Conservation (phyloP, 176 grass and related monocot species). For the Oryza rufipogon region DNA sequence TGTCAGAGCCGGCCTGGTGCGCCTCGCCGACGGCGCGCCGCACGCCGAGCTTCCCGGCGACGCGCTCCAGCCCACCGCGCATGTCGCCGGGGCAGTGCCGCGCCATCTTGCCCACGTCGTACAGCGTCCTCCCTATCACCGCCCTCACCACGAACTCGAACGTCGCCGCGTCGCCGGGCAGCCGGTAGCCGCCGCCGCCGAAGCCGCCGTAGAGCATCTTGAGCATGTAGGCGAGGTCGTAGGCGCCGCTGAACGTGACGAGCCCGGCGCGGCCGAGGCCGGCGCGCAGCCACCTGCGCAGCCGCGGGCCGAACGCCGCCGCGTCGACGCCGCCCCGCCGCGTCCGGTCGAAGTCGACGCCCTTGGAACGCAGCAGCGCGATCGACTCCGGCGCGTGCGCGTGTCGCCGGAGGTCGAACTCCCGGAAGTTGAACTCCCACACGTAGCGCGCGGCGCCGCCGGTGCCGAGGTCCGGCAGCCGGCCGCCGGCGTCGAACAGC, state of each 20-base stretch:
- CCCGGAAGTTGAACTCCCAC: conserved; percentile 56
- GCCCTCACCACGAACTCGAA: conserved; percentile 4
- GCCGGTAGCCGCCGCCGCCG: not conserved
- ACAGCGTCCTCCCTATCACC: not conserved
- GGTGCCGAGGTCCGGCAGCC: conserved; percentile 1
- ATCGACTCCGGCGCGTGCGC: conserved; percentile 35
- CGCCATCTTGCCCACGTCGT: conserved; percentile 57
- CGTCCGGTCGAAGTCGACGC: conserved; percentile 37
- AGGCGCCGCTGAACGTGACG: conserved; percentile 39
- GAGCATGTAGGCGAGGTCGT: conserved; percentile 48
- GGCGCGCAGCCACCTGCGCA: conserved; percentile 25
- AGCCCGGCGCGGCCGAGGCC: conserved; percentile 20
- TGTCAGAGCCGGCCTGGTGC: conserved; percentile 46
- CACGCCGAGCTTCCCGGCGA: conserved; percentile 25
- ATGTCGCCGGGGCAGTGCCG: not conserved
- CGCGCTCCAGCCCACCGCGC: conserved; percentile 17
- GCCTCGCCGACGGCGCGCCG: not conserved
- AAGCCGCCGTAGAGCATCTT: conserved; percentile 26
- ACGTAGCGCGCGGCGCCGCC: conserved; percentile 2
- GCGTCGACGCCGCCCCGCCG: not conserved
- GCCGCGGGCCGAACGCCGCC: conserved; percentile 5
- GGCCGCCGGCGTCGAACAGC: conserved; percentile 17
- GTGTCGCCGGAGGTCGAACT: conserved; percentile 33
- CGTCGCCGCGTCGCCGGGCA: conserved; percentile 24
- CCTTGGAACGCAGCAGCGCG: conserved; percentile 11